These are phyloP conservation scores for Eremothecium coryli DNA, from an alignment of 1,139 yeast species.

Conservation along the genomic window DNA sequence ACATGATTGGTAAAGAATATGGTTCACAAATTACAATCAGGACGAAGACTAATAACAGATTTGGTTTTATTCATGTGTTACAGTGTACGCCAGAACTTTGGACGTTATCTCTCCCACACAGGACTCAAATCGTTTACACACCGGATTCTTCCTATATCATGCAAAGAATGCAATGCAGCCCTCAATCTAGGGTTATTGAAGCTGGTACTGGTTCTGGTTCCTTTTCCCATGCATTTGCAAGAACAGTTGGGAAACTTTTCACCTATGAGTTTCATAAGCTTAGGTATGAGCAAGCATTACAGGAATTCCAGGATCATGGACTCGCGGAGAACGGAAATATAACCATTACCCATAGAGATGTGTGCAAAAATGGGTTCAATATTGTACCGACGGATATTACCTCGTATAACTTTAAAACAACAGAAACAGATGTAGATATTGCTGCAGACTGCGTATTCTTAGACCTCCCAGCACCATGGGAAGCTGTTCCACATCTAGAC, in stretches of 20 bases:
- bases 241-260: constrained; percentile 72
- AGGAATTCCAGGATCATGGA: constrained; percentile 69
- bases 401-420: constrained; percentile 25
- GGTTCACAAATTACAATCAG: constrained; percentile 80
- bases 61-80: constrained; percentile 79
- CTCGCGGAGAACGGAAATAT: constrained; percentile 38
- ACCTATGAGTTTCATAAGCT: constrained; percentile 89
- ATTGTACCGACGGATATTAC: constrained; percentile 34
- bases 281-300: constrained; percentile 66
- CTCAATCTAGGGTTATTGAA: constrained; percentile 77
- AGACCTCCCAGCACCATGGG: constrained; percentile 97
- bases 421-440: constrained; percentile 28
- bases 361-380: constrained; percentile 76
- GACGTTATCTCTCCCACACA: constrained; percentile 89
- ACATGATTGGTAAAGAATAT: constrained; percentile 71
- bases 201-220: constrained; percentile 99
- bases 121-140: constrained; percentile 95
- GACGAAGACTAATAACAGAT: constrained; percentile 43
- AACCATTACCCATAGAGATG: constrained; percentile 81
- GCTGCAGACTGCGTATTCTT: constrained; percentile 70
- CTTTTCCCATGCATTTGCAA: constrained; percentile 84
- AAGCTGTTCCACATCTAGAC: constrained; percentile 72
- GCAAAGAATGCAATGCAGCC: constrained; percentile 64
- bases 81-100: constrained; percentile 94
- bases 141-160: constrained; percentile 89